A percentile compares a stretch with the other conserved stretches of the same genome.
These are phyloP conservation scores for Candida tetrigidarum DNA, from an alignment of 1,139 yeast genomes.

Conservation along the genomic window DNA sequence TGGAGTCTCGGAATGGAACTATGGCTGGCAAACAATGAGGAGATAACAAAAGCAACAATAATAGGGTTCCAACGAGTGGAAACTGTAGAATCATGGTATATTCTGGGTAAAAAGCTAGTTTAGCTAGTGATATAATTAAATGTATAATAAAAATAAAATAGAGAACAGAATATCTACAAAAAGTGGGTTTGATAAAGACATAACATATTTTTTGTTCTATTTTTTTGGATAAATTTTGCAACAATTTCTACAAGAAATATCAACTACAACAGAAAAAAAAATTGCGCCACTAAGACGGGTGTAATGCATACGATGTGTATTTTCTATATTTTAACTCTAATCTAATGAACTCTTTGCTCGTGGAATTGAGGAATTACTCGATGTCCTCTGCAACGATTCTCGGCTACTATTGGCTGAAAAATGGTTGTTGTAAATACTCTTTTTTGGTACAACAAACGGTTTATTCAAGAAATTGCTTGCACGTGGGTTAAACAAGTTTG, in stretches of 20 bases:
- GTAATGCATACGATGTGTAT: background rate
- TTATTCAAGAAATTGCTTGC: slow-evolving; percentile 36
- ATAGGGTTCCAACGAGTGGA: background rate
- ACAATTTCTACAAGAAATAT: background rate
- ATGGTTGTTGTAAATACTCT: slow-evolving; percentile 17
- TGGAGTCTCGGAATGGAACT: slow-evolving; percentile 21
- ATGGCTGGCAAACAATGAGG: slow-evolving; percentile 4
- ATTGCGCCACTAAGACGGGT: no score
- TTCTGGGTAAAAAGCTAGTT: background rate
- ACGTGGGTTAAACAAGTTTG: slow-evolving; percentile 11
- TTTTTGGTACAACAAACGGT: slow-evolving; percentile 41
- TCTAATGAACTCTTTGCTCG: slow-evolving; percentile 18
- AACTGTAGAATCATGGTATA: slow-evolving; percentile 2
- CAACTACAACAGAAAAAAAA: background rate
- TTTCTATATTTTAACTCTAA: slow-evolving; percentile 4
- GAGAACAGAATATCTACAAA: background rate
- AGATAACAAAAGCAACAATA: background rate
- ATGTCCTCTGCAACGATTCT: slow-evolving; percentile 31
- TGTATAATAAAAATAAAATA: background rate
- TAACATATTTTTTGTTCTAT: background rate
- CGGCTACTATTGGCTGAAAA: slow-evolving; percentile 32
- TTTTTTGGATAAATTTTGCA: background rate
- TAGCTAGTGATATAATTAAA: background rate
- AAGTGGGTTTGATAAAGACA: background rate
- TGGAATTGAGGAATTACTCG: slow-evolving; percentile 25